phyloP scores from a whole-genome alignment of 129 eudicot species.

The Silybum marianum region DNA sequence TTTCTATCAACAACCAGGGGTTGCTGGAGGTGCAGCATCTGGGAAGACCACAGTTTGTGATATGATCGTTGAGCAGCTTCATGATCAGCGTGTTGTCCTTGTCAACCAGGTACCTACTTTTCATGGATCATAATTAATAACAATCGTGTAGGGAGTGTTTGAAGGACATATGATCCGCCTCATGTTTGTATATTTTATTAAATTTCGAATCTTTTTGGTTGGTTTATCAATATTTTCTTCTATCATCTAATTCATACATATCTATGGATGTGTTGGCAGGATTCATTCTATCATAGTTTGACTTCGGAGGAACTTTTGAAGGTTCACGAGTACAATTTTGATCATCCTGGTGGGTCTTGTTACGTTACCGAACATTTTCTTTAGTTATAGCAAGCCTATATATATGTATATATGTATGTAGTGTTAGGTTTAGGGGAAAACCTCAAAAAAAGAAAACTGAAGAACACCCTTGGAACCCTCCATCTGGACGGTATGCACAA shows the following conservation, averaged over 20 bases:
- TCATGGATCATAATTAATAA: not conserved
- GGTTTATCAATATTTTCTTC: not conserved
- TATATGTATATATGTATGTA: too few relatives aligned
- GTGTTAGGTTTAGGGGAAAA: too few relatives aligned
- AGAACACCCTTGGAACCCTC: too few relatives aligned
- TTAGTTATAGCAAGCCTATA: not conserved
- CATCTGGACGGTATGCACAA: too few relatives aligned
- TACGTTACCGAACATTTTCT: not conserved
- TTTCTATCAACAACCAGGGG: slow-evolving; percentile 51
- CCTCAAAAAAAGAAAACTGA: too few relatives aligned
- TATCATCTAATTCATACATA: not conserved
- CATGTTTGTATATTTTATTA: slow-evolving; percentile 2
- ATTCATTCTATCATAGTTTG: slow-evolving; percentile 70
- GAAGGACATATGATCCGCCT: not conserved
- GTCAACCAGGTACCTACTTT: slow-evolving; percentile 70
- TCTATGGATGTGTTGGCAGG: slow-evolving; percentile 46
- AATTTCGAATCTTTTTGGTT: not conserved
- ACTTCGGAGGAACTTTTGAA: slow-evolving; percentile 58
- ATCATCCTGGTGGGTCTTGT: slow-evolving; percentile 67
- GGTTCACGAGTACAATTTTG: slow-evolving; percentile 72
- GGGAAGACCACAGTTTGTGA: slow-evolving; percentile 91
- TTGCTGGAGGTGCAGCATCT: slow-evolving; percentile 94
- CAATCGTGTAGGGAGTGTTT: not conserved
- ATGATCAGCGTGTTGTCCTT: slow-evolving; percentile 92
- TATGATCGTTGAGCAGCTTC: slow-evolving; percentile 91